These are phyloP conservation scores for Leucogyrophana mollusca DNA, from an alignment of 768 basidiomycete genomes.

Conservation along the genomic window DNA sequence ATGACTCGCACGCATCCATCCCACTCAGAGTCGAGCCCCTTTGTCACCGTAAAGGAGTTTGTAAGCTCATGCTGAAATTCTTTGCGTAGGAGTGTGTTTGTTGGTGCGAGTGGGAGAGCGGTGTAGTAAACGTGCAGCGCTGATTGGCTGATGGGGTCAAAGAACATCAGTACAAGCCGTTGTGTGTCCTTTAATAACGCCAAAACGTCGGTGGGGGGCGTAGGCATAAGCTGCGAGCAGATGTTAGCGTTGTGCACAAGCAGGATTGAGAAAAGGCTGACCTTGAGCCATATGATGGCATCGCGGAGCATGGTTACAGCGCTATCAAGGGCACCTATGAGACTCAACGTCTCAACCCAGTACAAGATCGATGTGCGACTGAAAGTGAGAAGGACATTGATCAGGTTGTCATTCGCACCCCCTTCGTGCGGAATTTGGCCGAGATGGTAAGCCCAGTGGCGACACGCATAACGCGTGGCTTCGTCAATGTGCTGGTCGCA, in stretches of 20 bases:
- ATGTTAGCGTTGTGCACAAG: neutral
- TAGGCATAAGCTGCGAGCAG: slow-evolving; percentile 6
- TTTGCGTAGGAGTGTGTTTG: slow-evolving; percentile 7
- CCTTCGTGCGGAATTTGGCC: slow-evolving; percentile 8
- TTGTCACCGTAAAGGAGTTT: slow-evolving; percentile 10
- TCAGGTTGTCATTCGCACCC: slow-evolving; percentile 4
- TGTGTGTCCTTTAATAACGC: slow-evolving; percentile 14
- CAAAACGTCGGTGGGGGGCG: slow-evolving; percentile 8
- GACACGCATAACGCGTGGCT: slow-evolving; percentile 18
- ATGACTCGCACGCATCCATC: slow-evolving; percentile 12
- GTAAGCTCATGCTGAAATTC: slow-evolving; percentile 10
- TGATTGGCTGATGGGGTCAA: slow-evolving; percentile 15
- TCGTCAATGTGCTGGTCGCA: slow-evolving; percentile 12
- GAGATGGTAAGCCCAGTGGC: slow-evolving; percentile 17
- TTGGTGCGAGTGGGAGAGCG: slow-evolving; percentile 11
- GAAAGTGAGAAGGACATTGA: slow-evolving; percentile 10
- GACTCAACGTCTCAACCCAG: slow-evolving; percentile 19
- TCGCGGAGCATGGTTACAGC: slow-evolving; percentile 14
- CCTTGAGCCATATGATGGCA: slow-evolving; percentile 13
- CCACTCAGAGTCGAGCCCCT: slow-evolving; percentile 12
- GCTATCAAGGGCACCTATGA: slow-evolving; percentile 15
- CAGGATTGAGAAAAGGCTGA: neutral
- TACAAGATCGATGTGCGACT: slow-evolving; percentile 8
- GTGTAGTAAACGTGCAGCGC: slow-evolving; percentile 18
- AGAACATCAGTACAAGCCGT: slow-evolving; percentile 16